Evolutionary conservation across 2,329 filamentous ascomycete species (phyloP).

Genomic region (Magnaporthiopsis rhizophila): DNA sequence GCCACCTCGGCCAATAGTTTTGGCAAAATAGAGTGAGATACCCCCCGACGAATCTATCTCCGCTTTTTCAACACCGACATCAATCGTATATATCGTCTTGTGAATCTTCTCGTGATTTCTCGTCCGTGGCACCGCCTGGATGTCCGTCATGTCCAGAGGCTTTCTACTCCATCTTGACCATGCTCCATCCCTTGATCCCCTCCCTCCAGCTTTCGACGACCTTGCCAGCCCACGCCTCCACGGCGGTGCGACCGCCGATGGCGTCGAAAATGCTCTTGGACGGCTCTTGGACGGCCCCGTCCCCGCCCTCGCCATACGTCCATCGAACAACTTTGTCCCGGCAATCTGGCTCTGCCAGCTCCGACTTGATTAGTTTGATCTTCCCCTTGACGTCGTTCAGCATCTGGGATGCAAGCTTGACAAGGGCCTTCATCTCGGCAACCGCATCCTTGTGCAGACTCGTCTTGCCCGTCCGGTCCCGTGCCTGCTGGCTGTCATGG

Average conservation of each 20-base stretch:
- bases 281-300: slow-evolving; percentile 16
- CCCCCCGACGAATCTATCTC: not conserved
- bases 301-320: slow-evolving; percentile 19
- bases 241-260: slow-evolving; percentile 18
- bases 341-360: slow-evolving; percentile 26
- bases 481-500: slow-evolving; percentile 24
- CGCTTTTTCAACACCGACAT: not conserved
- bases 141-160: not conserved
- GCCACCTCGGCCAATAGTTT: not conserved
- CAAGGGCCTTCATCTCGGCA: slow-evolving; percentile 22
- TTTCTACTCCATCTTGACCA: slow-evolving; percentile 24
- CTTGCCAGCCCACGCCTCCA: slow-evolving; percentile 26
- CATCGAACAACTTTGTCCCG: slow-evolving; percentile 27
- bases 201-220: slow-evolving; percentile 31
- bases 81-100: too few relatives aligned
- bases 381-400: slow-evolving; percentile 22
- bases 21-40: not conserved
- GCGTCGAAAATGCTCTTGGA: slow-evolving; percentile 18
- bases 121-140: not conserved
- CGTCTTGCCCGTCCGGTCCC: slow-evolving; percentile 24
- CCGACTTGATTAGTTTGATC: slow-evolving; percentile 23
- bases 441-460: slow-evolving; percentile 25
- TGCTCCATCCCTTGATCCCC: slow-evolving; percentile 27
- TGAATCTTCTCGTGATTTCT: not conserved
- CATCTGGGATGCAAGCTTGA: slow-evolving; percentile 11